These are phyloP conservation scores for Aureobasidium sp. DNA, from an alignment of 2,329 filamentous ascomycete species.

Conservation along the genomic window DNA sequence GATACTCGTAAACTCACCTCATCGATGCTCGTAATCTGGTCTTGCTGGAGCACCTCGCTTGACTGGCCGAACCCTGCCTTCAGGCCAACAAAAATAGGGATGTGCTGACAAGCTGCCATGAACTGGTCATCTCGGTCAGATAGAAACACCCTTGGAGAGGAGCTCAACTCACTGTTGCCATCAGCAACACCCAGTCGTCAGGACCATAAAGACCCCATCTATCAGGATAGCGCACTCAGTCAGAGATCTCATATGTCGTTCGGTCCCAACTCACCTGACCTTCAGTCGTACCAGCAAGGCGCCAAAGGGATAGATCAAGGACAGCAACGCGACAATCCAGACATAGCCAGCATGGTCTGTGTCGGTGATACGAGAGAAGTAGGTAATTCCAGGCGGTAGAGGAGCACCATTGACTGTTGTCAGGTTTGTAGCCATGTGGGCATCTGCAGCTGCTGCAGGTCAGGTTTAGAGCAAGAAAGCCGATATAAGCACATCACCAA, in stretches of 20 bases:
- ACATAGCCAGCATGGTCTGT: conserved; percentile 16
- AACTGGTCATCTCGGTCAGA: not conserved
- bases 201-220: conserved; percentile 1
- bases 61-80: conserved; percentile 8
- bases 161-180: conserved; percentile 1
- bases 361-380: conserved; percentile 15
- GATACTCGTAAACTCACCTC: not conserved
- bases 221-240: not conserved
- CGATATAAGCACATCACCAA: not conserved
- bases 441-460: not conserved
- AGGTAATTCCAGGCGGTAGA: conserved; percentile 10
- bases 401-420: conserved; percentile 10
- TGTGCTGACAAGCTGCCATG: conserved; percentile 6
- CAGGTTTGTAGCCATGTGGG: not conserved
- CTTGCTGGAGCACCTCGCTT: not conserved
- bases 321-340: conserved; percentile 12
- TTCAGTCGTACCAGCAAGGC: not conserved
- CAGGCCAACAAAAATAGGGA: conserved; percentile 7
- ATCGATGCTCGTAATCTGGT: not conserved
- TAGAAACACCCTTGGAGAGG: not conserved
- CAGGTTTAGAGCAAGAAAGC: not conserved
- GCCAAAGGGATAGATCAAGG: conserved; percentile 11
- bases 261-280: not conserved
- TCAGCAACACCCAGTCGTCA: conserved; percentile 15
- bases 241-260: not conserved